Percentiles rank a stretch among this genome's conserved stretches.
Evolutionary conservation across 2,329 filamentous ascomycete species (phyloP).

Genomic region (Fusarium pseudograminearum): DNA sequence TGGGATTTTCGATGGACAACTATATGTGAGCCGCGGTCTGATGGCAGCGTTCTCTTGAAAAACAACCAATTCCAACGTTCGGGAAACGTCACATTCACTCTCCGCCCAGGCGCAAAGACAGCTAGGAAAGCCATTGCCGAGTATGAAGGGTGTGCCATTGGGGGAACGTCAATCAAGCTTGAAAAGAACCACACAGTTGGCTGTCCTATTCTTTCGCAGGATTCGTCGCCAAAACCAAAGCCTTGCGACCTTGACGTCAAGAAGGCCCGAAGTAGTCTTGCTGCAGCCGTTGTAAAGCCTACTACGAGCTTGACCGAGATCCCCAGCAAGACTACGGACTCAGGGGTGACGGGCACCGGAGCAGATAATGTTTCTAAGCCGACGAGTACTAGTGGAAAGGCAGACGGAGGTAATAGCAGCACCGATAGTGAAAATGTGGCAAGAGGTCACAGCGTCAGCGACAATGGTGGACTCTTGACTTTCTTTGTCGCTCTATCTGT

Average conservation of each 20-base stretch:
- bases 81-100: slow-evolving; percentile 16
- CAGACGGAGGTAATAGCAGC: slow-evolving; percentile 54
- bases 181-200: slow-evolving; percentile 26
- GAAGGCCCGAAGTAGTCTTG: slow-evolving; percentile 20
- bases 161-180: slow-evolving; percentile 21
- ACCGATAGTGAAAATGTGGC: background rate
- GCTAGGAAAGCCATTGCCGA: slow-evolving; percentile 14
- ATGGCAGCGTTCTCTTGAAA: slow-evolving; percentile 22
- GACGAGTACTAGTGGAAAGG: slow-evolving; percentile 49
- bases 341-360: slow-evolving; percentile 47
- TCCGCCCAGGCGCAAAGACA: slow-evolving; percentile 18
- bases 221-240: slow-evolving; percentile 22
- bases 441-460: background rate
- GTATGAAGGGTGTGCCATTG: slow-evolving; percentile 19
- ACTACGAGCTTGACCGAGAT: slow-evolving; percentile 25
- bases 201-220: slow-evolving; percentile 14
- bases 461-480: background rate
- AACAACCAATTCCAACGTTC: slow-evolving; percentile 19
- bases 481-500: background rate
- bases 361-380: background rate
- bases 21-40: slow-evolving; percentile 15
- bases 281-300: slow-evolving; percentile 22
- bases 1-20: slow-evolving; percentile 30
- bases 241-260: slow-evolving; percentile 28
- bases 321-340: slow-evolving; percentile 13